phyloP scores from a whole-genome alignment of 2,329 filamentous ascomycete species.

The Aspergillus floridensis region DNA sequence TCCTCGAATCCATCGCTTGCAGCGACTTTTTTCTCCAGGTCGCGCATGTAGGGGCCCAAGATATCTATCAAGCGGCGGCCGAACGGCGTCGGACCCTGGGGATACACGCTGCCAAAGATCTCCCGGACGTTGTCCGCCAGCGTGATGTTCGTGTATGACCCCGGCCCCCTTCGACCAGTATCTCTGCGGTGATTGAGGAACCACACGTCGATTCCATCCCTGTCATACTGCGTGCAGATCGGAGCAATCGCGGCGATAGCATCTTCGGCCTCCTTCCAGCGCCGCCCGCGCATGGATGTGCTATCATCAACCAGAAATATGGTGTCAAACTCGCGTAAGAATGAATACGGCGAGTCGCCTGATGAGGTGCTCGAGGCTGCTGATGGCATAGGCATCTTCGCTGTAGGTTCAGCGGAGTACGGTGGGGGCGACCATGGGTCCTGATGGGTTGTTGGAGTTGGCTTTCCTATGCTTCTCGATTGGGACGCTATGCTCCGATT shows the following conservation, averaged over 20 bases:
- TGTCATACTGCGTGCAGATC: constrained; percentile 75
- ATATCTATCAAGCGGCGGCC: constrained; percentile 70
- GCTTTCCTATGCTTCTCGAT: neutral
- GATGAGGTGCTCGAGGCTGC: constrained; percentile 25
- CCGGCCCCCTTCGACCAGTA: constrained; percentile 42
- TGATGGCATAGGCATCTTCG: constrained; percentile 22
- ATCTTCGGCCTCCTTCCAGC: constrained; percentile 71
- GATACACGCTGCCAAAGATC: constrained; percentile 69
- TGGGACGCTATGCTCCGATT: neutral
- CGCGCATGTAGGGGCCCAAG: constrained; percentile 66
- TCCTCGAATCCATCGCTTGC: constrained; percentile 23
- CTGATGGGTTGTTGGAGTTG: neutral
- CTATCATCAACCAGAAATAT: constrained; percentile 90
- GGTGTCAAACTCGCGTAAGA: constrained; percentile 78
- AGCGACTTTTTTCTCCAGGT: constrained; percentile 49
- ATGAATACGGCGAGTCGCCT: constrained; percentile 67
- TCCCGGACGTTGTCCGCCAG: constrained; percentile 57
- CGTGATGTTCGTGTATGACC: constrained; percentile 65
- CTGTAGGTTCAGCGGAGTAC: constrained; percentile 10
- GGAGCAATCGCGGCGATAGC: constrained; percentile 74
- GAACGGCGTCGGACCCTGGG: constrained; percentile 69
- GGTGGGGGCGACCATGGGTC: constrained; percentile 21
- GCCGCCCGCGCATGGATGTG: constrained; percentile 75
- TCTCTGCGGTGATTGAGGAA: constrained; percentile 70
- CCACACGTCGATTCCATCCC: constrained; percentile 84